These are phyloP conservation scores for Pelargonium cotyledonis DNA, from an alignment of 441 rosid genomes.

Conservation along the genomic window DNA sequence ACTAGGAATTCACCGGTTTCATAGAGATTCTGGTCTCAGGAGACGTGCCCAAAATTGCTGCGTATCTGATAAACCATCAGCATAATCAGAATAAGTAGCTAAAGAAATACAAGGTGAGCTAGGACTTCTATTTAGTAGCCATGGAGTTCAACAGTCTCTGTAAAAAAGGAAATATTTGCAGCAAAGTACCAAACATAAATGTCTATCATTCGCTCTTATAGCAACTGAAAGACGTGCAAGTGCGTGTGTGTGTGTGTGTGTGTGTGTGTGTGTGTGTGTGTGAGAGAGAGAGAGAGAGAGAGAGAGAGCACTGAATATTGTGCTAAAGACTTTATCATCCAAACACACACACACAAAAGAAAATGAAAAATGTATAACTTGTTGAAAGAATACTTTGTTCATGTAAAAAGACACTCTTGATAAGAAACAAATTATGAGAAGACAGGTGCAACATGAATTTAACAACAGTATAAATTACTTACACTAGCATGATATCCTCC, in stretches of 20 bases:
- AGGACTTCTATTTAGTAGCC: neutral
- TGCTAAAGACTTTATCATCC: neutral
- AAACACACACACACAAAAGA: neutral
- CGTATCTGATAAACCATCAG: slow-evolving; percentile 46
- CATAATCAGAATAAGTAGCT: slow-evolving; percentile 8
- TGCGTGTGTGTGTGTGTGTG: too few relatives aligned
- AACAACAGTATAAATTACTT: slow-evolving; percentile 29
- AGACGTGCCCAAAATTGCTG: slow-evolving; percentile 74
- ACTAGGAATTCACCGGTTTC: slow-evolving; percentile 41
- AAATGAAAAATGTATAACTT: neutral
- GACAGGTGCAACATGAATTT: neutral
- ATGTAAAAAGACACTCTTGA: neutral
- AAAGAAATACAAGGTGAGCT: slow-evolving; percentile 15
- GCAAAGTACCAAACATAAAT: neutral
- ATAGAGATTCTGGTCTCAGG: slow-evolving; percentile 39
- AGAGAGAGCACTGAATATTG: neutral
- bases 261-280: too few relatives aligned
- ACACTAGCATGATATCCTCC: slow-evolving; percentile 75
- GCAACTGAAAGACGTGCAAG: neutral
- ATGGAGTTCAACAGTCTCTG: neutral
- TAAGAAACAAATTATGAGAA: neutral
- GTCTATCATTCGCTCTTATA: neutral
- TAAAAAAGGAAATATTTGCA: neutral
- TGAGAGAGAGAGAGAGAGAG: neutral
- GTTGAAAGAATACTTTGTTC: neutral